phyloP scores from a whole-genome alignment of 768 basidiomycete genomes.

The Hysterangium stoloniferum region DNA sequence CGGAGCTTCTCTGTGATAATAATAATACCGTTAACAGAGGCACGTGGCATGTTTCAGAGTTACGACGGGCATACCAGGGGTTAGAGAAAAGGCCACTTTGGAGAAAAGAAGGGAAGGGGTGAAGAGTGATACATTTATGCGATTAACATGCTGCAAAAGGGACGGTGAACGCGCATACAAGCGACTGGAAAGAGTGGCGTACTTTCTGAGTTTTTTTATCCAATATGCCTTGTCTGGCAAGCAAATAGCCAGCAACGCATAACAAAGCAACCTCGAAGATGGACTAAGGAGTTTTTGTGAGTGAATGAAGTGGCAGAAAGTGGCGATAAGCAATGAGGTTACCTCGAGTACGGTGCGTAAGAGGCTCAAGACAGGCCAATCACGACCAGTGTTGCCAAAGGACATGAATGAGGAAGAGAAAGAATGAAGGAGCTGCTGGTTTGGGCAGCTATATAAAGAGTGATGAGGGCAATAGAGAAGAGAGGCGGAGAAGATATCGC shows the following conservation, averaged over 20 bases:
- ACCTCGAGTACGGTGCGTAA: slow-evolving; percentile 3
- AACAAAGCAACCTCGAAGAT: slow-evolving; percentile 84
- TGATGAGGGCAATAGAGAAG: too few species aligned
- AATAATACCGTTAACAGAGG: background rate
- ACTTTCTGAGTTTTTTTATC: slow-evolving; percentile 90
- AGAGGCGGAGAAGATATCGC: too few species aligned
- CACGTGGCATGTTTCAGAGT: background rate
- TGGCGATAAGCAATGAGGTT: slow-evolving; percentile 3
- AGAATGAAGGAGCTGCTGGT: background rate
- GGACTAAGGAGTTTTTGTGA: too few species aligned
- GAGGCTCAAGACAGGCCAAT: slow-evolving; percentile 1
- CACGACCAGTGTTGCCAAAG: too few species aligned
- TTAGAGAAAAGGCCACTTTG: slow-evolving; percentile 89
- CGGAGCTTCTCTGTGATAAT: slow-evolving; percentile 48
- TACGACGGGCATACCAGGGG: slow-evolving; percentile 46
- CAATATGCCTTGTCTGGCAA: slow-evolving; percentile 72
- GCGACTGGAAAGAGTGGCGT: slow-evolving; percentile 12
- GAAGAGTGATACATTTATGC: slow-evolving; percentile 83
- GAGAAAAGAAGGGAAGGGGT: slow-evolving; percentile 84
- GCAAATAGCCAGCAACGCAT: slow-evolving; percentile 75
- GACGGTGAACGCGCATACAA: slow-evolving; percentile 10
- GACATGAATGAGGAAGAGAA: background rate
- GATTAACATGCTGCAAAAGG: slow-evolving; percentile 56
- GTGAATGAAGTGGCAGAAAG: background rate
- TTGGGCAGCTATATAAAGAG: background rate